Evolutionary conservation across 129 eudicot genomes (phyloP).

Genomic region (Cynara cardunculus): DNA sequence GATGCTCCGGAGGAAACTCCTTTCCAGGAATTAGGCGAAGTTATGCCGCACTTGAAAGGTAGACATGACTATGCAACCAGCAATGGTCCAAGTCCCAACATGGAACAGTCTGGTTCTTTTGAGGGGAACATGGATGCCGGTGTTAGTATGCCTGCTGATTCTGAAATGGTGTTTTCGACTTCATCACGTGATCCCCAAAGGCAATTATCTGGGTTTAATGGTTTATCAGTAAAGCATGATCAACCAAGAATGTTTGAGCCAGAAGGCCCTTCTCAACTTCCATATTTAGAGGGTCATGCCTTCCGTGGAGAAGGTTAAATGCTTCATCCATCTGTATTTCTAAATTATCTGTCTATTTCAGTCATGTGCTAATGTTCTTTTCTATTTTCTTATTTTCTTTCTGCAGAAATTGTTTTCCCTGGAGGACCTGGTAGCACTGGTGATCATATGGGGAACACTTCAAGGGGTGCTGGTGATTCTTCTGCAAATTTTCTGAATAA

Average conservation of each 20-base stretch:
- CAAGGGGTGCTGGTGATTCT: slow-evolving; percentile 28
- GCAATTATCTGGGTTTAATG: slow-evolving; percentile 37
- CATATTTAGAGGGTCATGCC: slow-evolving; percentile 29
- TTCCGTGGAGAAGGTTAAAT: slow-evolving; percentile 55
- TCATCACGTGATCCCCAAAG: slow-evolving; percentile 30
- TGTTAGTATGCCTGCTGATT: slow-evolving; percentile 22
- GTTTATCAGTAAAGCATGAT: slow-evolving; percentile 18
- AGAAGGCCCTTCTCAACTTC: slow-evolving; percentile 17
- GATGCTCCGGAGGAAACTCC: slow-evolving; percentile 57
- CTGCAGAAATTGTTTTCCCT: slow-evolving; percentile 59
- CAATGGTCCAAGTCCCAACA: slow-evolving; percentile 19
- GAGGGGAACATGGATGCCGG: slow-evolving; percentile 25
- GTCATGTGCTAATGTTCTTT: slow-evolving; percentile 6
- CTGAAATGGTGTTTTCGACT: slow-evolving; percentile 28
- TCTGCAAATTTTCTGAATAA: slow-evolving; percentile 19
- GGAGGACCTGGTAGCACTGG: slow-evolving; percentile 63
- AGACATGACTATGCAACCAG: slow-evolving; percentile 28
- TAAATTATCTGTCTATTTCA: not conserved
- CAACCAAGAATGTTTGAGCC: slow-evolving; percentile 32
- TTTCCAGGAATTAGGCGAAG: slow-evolving; percentile 52
- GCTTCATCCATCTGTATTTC: not conserved
- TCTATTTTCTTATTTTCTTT: not conserved
- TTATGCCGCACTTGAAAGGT: slow-evolving; percentile 56
- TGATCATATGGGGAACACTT: slow-evolving; percentile 34
- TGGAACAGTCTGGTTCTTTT: slow-evolving; percentile 27